Conservation (phyloP, 2,329 filamentous ascomycete genomes). For the Fusarium foetens region DNA sequence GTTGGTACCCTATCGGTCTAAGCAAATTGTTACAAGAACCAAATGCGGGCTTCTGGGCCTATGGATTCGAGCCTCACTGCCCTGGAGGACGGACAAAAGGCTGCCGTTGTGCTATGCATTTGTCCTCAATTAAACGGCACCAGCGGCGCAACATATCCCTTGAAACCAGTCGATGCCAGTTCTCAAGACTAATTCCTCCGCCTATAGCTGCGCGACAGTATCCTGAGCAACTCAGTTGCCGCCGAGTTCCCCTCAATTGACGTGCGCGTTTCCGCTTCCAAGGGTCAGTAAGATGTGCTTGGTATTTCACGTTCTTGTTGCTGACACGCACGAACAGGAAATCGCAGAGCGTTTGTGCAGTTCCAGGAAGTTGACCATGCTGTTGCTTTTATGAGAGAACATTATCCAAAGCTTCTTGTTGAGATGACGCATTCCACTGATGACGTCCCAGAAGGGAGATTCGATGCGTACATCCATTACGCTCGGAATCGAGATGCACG, state of each 20-base stretch:
- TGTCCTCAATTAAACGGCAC: constrained; percentile 7
- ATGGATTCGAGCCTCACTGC: constrained; percentile 17
- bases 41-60: constrained; percentile 13
- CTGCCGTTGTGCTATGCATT: neutral
- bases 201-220: constrained; percentile 51
- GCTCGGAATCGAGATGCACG: constrained; percentile 52
- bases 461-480: constrained; percentile 55
- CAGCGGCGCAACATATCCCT: constrained; percentile 12
- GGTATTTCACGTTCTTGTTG: neutral
- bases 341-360: constrained; percentile 55
- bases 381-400: constrained; percentile 54
- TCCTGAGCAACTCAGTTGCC: constrained; percentile 49
- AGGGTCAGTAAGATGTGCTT: constrained; percentile 41
- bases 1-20: constrained; percentile 53
- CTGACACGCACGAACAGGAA: constrained; percentile 47
- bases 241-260: constrained; percentile 53
- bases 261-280: constrained; percentile 51
- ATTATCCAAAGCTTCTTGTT: constrained; percentile 54
- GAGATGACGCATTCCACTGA: constrained; percentile 51
- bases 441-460: constrained; percentile 52
- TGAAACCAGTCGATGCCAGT: constrained; percentile 25
- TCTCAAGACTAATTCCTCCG: constrained; percentile 42
- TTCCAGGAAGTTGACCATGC: constrained; percentile 54
- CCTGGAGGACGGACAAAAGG: constrained; percentile 1
- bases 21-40: constrained; percentile 17